Evolutionary conservation across 306 rosid genomes (phyloP), one percentile per base, ranked within the genome.

Genomic region (Betula pendula): DNA sequence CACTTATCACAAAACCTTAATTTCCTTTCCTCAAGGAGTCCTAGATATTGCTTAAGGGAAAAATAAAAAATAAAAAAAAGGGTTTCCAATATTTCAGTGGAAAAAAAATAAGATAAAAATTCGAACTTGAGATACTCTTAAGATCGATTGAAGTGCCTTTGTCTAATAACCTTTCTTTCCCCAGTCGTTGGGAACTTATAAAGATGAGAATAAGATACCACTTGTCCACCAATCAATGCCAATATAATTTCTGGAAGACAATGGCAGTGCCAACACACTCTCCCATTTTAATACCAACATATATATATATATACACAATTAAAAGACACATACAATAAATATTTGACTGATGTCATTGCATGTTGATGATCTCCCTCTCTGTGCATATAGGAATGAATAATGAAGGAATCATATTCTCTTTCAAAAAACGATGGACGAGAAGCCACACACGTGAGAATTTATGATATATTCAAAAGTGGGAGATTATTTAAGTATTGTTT

Each of bases 371-470:
- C 59, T 35, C 59, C 63, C 14, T 20, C 16, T 45, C 33, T 68
- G 8, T 17, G 49, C 50, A 76, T 29, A 5, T 52, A 1, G 25
- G 31, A 43, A 20, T 78, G 65, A 77, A 68, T 75, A 69, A 80
- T 25, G 22, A 60, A n/a, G 68, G 86, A 84, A 84, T 70, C 90
- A 42, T 79, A 84, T 84, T 81, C 88, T 60, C 73, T 63, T 60
- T 38, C 76, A 73, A 48, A 38, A 63, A 79, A 84, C 71, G 81
- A 35, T 67, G 84, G 81, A 24, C 29, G 75, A 74, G 84, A 80
- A 75, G 75, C 63, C 40, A 51, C 69, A 45, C 77, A 76, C 59
- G 77, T 83, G 77, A 48, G 69, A 75, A 11, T 81, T 25, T 35
- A 75, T 58, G 19, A 35, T 40, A 17, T 19, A 70, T 69, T 75